Conservation (phyloP, 1,139 yeast species). For the Blastobotrys apis region DNA sequence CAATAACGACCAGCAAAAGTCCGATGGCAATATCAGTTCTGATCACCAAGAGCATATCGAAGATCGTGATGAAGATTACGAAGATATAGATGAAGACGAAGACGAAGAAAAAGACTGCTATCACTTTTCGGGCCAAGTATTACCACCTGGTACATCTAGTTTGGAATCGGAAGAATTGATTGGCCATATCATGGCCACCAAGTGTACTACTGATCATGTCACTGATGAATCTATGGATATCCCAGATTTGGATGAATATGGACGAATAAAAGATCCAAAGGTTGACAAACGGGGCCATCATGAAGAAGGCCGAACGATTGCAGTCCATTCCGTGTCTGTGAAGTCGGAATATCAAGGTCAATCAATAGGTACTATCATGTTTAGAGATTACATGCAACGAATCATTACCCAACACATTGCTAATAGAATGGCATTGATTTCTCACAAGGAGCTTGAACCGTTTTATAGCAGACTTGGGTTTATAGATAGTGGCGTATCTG, state of each 20-base stretch:
- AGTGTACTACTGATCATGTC: conserved; percentile 50
- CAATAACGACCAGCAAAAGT: conserved; percentile 9
- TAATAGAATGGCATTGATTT: conserved; percentile 67
- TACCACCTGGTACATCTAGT: conserved; percentile 38
- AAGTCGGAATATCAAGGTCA: conserved; percentile 76
- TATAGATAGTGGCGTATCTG: conserved; percentile 55
- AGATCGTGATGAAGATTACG: conserved; percentile 15
- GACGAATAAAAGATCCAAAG: conserved; percentile 27
- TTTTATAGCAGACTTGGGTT: conserved; percentile 83
- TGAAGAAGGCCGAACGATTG: conserved; percentile 70
- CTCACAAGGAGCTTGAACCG: conserved; percentile 63
- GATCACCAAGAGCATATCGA: conserved; percentile 1
- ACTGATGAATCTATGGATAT: conserved; percentile 65
- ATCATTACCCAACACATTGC: conserved; percentile 85
- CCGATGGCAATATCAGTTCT: no score
- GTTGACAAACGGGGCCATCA: conserved; percentile 58
- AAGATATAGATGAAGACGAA: conserved; percentile 25
- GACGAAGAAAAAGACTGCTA: conserved; percentile 22
- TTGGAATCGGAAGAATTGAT: conserved; percentile 58
- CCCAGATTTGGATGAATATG: conserved; percentile 40
- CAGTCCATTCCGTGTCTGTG: conserved; percentile 77
- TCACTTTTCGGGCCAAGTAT: conserved; percentile 33
- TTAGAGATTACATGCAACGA: conserved; percentile 89
- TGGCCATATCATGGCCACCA: conserved; percentile 84
- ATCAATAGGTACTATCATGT: conserved; percentile 73